These are phyloP conservation scores for Rhamnella rubrinervis DNA, from an alignment of 331 rosid species.

Conservation along the genomic window DNA sequence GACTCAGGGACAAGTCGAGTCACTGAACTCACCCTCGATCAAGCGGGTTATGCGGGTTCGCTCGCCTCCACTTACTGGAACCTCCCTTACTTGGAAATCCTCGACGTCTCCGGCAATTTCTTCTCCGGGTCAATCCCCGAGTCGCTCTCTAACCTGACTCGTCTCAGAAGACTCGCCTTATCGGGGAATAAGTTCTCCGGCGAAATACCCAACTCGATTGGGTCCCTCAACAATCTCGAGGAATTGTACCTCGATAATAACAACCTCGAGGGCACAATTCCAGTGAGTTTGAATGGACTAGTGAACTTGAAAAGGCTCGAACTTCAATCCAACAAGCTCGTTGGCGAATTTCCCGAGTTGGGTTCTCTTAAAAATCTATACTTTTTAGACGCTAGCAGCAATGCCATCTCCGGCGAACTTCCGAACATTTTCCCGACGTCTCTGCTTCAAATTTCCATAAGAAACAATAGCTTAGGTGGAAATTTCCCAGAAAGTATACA, in stretches of 20 bases:
- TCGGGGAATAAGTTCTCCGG: constrained; percentile 62
- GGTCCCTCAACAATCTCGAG: constrained; percentile 44
- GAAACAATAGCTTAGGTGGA: constrained; percentile 65
- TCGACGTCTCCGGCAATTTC: constrained; percentile 64
- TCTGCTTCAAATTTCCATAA: constrained; percentile 51
- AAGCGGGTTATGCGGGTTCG: constrained; percentile 68
- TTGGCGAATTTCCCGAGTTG: constrained; percentile 51
- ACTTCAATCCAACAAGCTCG: constrained; percentile 55
- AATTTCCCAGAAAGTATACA: constrained; percentile 24
- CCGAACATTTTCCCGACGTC: constrained; percentile 50
- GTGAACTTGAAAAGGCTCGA: constrained; percentile 54
- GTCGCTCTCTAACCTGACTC: constrained; percentile 54
- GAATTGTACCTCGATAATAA: constrained; percentile 76
- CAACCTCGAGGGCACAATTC: constrained; percentile 49
- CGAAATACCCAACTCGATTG: constrained; percentile 48
- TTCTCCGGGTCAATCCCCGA: constrained; percentile 58
- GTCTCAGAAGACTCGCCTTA: constrained; percentile 54
- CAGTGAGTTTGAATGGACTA: constrained; percentile 36
- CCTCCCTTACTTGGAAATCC: constrained; percentile 67
- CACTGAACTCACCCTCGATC: constrained; percentile 84
- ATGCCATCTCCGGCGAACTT: constrained; percentile 39
- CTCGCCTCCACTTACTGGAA: constrained; percentile 48
- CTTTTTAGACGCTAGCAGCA: constrained; percentile 57
- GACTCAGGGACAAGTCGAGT: constrained; percentile 46
- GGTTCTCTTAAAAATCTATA: constrained; percentile 39